These are phyloP conservation scores for Ilex paraguariensis DNA, from an alignment of 305 asterid genomes.

Conservation along the genomic window DNA sequence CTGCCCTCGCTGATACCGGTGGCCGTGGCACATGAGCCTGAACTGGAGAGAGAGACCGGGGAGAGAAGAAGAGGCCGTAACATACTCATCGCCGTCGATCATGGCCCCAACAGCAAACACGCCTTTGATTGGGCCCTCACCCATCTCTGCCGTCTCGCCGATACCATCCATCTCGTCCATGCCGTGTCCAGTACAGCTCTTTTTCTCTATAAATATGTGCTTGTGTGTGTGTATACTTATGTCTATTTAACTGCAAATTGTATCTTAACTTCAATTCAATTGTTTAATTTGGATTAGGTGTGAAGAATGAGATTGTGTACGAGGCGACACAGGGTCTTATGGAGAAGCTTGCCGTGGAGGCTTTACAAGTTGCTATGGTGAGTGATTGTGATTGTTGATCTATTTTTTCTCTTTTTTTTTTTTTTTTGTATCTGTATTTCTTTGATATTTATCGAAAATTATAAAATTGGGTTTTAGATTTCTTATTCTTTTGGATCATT, in stretches of 20 bases:
- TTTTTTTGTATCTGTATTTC: not conserved
- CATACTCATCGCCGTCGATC: conserved; percentile 70
- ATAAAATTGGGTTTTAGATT: no score
- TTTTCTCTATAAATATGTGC: no score
- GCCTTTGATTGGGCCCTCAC: conserved; percentile 90
- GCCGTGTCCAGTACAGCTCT: conserved; percentile 52
- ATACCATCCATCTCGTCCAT: conserved; percentile 74
- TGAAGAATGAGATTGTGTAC: conserved; percentile 53
- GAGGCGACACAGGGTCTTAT: conserved; percentile 63
- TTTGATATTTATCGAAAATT: no score
- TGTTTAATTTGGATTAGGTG: conserved; percentile 27
- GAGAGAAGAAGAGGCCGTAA: conserved; percentile 88
- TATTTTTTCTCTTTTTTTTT: not conserved
- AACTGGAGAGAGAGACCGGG: conserved; percentile 66
- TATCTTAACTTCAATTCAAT: not conserved
- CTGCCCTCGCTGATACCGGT: conserved; percentile 59
- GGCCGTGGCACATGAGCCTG: conserved; percentile 61
- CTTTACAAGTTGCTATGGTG: conserved; percentile 83
- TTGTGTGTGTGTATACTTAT: no score
- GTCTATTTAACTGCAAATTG: no score
- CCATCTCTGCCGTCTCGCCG: conserved; percentile 90
- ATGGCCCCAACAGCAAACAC: conserved; percentile 84
- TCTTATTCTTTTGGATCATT: no score
- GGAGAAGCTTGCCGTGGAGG: conserved; percentile 86
- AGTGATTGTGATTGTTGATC: conserved; percentile 20